Base-by-base conservation (phyloP, 2,329 filamentous ascomycete genomes). In the Penicillium verrucosum region DNA sequence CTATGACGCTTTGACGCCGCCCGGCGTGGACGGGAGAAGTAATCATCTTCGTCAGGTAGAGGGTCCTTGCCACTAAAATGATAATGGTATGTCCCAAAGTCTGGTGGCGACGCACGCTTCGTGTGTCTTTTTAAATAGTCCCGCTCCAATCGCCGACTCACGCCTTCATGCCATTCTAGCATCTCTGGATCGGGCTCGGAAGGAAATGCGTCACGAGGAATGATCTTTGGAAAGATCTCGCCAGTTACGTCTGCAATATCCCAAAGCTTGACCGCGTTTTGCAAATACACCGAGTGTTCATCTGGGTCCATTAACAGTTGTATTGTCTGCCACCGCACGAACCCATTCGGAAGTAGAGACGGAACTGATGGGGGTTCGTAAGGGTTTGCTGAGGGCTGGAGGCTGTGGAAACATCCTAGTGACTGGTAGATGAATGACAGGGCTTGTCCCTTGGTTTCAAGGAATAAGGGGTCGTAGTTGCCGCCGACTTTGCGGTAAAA, bases 391-490 rank as follows among this genome's bases (percentile, higher is more conserved):
- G 85, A 84, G 1, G 90, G 90, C 64, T 95, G 89, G 29, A 97
- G 81, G 48, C 86, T 87, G 75, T 97, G 93, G 66, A 92, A 89
- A 72, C 93, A 97, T 65, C 93, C 94, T 50, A 96, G 85, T 8
- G 89, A 89, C 68, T 91, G 89, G 81, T 95, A 97, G 62, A 97
- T 94, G 76, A 91, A 95, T 29, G 92, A 94, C 60, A 99, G 86
- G 42, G 88, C 87, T 37, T 85, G 78, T 58, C 87, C 78, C 21
- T 89, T 86, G 34, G 89, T 90, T 3, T 87, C 82, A 41, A 93
- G 79, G 72, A 97, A 97, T 52, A 97, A 83, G 25, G 82, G 77
- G 70, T 93, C 89, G 73, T 89, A 91, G 68, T 92, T 84, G 44
- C 88, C 87, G 55, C 89, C 89, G 16, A 90, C 87, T 29, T 81